A percentile compares a stretch with the other conserved stretches of the same genome.
These are phyloP conservation scores for Thalassiosira exigua DNA, from an alignment of 352 stramenopile species.

Conservation along the genomic window DNA sequence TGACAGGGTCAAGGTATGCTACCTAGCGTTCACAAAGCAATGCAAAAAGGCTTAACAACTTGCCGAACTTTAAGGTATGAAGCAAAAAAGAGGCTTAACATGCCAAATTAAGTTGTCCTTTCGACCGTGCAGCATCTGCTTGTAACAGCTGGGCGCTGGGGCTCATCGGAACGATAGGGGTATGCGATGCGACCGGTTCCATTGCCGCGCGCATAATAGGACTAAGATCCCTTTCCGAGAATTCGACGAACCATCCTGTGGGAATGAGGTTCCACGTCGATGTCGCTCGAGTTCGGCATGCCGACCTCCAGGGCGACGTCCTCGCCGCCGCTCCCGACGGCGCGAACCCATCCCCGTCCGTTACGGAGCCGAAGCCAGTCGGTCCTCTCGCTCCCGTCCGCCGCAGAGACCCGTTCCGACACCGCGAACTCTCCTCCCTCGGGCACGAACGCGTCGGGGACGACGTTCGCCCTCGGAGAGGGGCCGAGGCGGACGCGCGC, in stretches of 20 bases:
- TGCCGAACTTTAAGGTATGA: no score
- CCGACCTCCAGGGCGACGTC: slow-evolving; percentile 44
- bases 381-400: slow-evolving; percentile 31
- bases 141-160: no score
- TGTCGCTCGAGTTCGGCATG: slow-evolving; percentile 2
- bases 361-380: slow-evolving; percentile 76
- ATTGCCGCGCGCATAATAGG: neutral
- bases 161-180: no score
- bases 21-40: no score
- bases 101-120: no score
- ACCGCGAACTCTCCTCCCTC: slow-evolving; percentile 64
- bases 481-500: slow-evolving; percentile 66
- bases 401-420: slow-evolving; percentile 67
- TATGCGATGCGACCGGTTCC: no score
- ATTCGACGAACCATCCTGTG: slow-evolving; percentile 40
- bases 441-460: slow-evolving; percentile 35
- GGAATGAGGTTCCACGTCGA: slow-evolving; percentile 9
- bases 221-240: slow-evolving; percentile 32
- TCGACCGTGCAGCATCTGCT: no score
- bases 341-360: slow-evolving; percentile 70
- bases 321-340: slow-evolving; percentile 53
- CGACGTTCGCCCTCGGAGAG: slow-evolving; percentile 60
- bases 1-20: no score
- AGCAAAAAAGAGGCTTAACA: no score
- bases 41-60: no score